Conservation (phyloP, 2,329 filamentous ascomycete genomes). For the Neofusicoccum parvum region DNA sequence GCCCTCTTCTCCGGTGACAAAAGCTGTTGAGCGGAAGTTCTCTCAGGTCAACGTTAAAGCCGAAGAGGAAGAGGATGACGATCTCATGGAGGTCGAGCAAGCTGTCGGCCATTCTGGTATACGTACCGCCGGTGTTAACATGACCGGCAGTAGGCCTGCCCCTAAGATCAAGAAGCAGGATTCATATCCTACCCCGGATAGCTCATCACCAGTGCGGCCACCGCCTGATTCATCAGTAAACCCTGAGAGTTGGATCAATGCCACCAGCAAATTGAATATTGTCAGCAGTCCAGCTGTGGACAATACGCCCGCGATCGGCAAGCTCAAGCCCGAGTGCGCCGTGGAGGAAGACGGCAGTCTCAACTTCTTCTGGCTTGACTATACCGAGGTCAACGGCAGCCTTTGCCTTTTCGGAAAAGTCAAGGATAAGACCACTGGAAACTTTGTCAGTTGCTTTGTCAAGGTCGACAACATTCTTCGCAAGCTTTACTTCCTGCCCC, state of each 20-base stretch:
- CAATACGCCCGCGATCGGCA: conserved; percentile 66
- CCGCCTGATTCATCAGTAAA: conserved; percentile 64
- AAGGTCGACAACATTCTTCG: conserved; percentile 93
- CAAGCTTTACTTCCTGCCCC: conserved; percentile 90
- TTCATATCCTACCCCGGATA: conserved; percentile 67
- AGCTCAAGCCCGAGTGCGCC: conserved; percentile 81
- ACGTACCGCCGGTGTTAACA: conserved; percentile 74
- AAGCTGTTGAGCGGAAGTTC: conserved; percentile 71
- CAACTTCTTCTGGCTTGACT: conserved; percentile 96
- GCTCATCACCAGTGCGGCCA: conserved; percentile 72
- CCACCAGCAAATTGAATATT: conserved; percentile 84
- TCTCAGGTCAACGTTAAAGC: conserved; percentile 55
- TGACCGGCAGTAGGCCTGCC: conserved; percentile 75
- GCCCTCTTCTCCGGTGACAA: conserved; percentile 83
- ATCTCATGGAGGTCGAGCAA: conserved; percentile 84
- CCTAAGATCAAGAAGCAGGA: conserved; percentile 72
- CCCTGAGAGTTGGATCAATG: conserved; percentile 82
- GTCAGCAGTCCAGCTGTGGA: conserved; percentile 72
- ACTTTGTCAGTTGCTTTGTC: conserved; percentile 88
- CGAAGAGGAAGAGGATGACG: conserved; percentile 74
- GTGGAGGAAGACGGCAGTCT: conserved; percentile 91
- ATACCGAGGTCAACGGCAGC: conserved; percentile 87
- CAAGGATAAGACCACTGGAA: conserved; percentile 77
- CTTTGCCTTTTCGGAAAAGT: conserved; percentile 96
- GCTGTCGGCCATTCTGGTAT: conserved; percentile 65